phyloP scores from a whole-genome alignment of 2,329 filamentous ascomycete genomes.

The Calycina herbarum region DNA sequence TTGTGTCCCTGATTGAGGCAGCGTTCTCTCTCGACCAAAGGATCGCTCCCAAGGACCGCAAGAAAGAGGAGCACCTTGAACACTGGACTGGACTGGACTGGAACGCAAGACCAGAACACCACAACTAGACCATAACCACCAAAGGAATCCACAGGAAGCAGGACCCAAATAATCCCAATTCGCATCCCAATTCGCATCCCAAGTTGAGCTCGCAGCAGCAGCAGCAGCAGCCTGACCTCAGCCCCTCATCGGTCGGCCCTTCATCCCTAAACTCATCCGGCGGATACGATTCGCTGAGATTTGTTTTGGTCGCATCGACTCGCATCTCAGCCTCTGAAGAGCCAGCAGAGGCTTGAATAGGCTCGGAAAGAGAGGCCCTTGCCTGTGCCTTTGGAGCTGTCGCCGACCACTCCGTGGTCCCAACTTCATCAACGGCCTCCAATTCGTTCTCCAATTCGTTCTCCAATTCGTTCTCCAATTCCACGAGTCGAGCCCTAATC shows the following conservation, averaged over 20 bases:
- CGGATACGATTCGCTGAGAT: constrained; percentile 1
- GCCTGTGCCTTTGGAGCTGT: not conserved
- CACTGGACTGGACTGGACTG: too few relatives aligned
- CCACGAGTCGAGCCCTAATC: not conserved
- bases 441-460: not conserved
- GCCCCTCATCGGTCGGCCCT: not conserved
- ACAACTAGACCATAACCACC: not conserved
- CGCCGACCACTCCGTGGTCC: not conserved
- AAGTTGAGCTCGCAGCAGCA: not conserved
- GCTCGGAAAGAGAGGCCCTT: not conserved
- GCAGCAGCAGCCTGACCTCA: not conserved
- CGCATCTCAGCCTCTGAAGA: not conserved
- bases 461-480: too few relatives aligned
- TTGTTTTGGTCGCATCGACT: not conserved
- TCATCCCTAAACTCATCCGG: not conserved
- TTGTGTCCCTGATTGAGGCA: not conserved
- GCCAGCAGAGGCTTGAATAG: not conserved
- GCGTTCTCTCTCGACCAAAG: not conserved
- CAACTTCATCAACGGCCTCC: not conserved
- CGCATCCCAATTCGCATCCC: not conserved
- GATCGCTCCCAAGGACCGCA: not conserved
- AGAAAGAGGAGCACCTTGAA: not conserved
- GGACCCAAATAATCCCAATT: constrained; percentile 1
- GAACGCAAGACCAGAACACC: not conserved
- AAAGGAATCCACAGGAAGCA: not conserved